Percentiles rank a stretch among this genome's conserved stretches.
These are phyloP conservation scores for Pseudocercospora vitis DNA, from an alignment of 2,329 filamentous ascomycete species.

Conservation along the genomic window DNA sequence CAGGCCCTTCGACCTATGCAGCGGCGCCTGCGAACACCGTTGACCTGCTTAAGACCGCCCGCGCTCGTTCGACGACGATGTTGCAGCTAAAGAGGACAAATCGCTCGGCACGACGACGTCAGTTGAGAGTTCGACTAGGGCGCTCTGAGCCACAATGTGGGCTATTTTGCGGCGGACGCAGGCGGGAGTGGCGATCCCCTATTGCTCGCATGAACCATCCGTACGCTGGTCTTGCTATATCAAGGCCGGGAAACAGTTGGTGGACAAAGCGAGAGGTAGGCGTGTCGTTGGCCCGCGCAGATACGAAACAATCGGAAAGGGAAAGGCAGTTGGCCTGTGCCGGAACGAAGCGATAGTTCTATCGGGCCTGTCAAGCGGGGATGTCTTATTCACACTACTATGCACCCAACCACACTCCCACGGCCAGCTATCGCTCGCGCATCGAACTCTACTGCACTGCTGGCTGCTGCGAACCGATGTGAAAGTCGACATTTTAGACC, in stretches of 20 bases:
- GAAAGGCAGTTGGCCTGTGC: slow-evolving; percentile 1
- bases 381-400: background rate
- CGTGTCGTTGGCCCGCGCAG: slow-evolving; percentile 1
- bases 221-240: background rate
- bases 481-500: slow-evolving; percentile 6
- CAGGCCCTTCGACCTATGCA: too few relatives aligned
- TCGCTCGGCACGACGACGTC: slow-evolving; percentile 11
- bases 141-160: slow-evolving; percentile 8
- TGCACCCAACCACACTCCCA: background rate
- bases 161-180: slow-evolving; percentile 6
- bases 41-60: background rate
- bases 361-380: background rate
- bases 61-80: background rate
- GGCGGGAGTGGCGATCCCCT: slow-evolving; percentile 10
- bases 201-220: slow-evolving; percentile 10
- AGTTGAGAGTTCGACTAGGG: slow-evolving; percentile 7
- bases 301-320: background rate
- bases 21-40: too few relatives aligned
- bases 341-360: background rate
- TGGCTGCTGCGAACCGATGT: background rate
- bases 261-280: background rate
- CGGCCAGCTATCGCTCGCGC: background rate
- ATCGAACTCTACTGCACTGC: too few relatives aligned
- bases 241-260: background rate
- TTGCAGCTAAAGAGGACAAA: slow-evolving; percentile 3